phyloP scores from a whole-genome alignment of 768 basidiomycete genomes.

The Gymnopilus junonius region DNA sequence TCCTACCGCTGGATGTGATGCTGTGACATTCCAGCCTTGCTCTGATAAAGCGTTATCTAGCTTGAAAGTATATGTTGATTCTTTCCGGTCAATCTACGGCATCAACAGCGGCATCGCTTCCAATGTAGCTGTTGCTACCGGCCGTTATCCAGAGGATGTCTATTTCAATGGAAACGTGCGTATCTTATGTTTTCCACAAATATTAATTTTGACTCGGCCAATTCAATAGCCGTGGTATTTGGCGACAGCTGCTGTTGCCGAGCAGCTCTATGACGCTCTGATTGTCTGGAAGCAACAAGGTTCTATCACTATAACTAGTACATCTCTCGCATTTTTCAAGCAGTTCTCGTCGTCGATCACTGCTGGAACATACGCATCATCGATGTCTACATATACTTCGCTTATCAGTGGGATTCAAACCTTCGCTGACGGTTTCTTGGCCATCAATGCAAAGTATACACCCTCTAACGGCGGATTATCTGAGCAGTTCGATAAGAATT shows the following conservation, averaged over 20 bases:
- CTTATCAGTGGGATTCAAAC: constrained; percentile 52
- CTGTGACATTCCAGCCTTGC: constrained; percentile 80
- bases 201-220: not conserved
- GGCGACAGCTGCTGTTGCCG: constrained; percentile 71
- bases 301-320: constrained; percentile 55
- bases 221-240: constrained; percentile 73
- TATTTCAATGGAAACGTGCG: constrained; percentile 75
- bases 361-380: constrained; percentile 56
- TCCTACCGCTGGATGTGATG: constrained; percentile 70
- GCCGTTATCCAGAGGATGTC: constrained; percentile 78
- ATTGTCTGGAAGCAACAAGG: constrained; percentile 63
- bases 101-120: constrained; percentile 65
- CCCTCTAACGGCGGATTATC: constrained; percentile 62
- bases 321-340: constrained; percentile 74
- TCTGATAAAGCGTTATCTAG: constrained; percentile 79
- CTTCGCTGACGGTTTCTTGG: constrained; percentile 72
- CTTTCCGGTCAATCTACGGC: constrained; percentile 70
- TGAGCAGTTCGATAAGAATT: constrained; percentile 61
- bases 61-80: constrained; percentile 70
- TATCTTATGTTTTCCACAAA: not conserved
- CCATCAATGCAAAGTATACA: constrained; percentile 61
- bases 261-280: constrained; percentile 77
- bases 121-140: constrained; percentile 66
- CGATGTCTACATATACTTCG: constrained; percentile 50
- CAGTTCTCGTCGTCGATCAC: constrained; percentile 56